Base-by-base conservation (phyloP, 306 rosid species). In the Rubus parviflorus region DNA sequence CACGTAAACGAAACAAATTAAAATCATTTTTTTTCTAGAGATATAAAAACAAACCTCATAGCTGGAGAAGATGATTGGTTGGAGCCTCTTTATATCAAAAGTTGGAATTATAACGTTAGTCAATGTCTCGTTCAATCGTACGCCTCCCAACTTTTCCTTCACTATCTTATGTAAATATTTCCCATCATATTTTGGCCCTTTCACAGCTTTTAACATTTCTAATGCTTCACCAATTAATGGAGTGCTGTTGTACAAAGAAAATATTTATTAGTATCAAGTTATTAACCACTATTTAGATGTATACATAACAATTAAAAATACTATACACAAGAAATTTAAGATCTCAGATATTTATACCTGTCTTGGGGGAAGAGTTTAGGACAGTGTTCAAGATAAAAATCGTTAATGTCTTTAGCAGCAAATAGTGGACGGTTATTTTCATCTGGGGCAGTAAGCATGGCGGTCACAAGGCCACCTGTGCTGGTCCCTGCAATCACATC, bases 311-410 rank as follows among this genome's bases (percentile, higher is more conserved):
- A 30, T 1, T 30, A 22, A 20, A 1, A 19, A 20, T 7, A 56
- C 15, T 23, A 4, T 58, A 22, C 0, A 3, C 8, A 19, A 5
- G n/a, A 56, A 3, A 22, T 8, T 2, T 57, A 4, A 42, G 8
- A 42, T 5, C 6, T 5, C 16, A 53, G 7, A 10, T 60, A 14
- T 3, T 11, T 25, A 2, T 23, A 72, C 90, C 79, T 73, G 43
- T 56, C 43, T 72, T 82, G 90, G 12, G 86, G 88, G 56, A 87
- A 87, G 41, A 87, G 84, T 45, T 66, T 38, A 8, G 90, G 90
- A 3, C 77, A 58, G 17, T 87, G 88, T 9, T 81, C 37, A 10
- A 82, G 83, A 23, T 87, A 84, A 35, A 87, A 84, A 67, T 74
- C 35, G 17, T 73, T 81, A 11, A 84, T 84, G 16, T 84, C 85